These are phyloP conservation scores for Hypoxylon subgilvum DNA, from an alignment of 495 filamentous ascomycete species.

Conservation along the genomic window DNA sequence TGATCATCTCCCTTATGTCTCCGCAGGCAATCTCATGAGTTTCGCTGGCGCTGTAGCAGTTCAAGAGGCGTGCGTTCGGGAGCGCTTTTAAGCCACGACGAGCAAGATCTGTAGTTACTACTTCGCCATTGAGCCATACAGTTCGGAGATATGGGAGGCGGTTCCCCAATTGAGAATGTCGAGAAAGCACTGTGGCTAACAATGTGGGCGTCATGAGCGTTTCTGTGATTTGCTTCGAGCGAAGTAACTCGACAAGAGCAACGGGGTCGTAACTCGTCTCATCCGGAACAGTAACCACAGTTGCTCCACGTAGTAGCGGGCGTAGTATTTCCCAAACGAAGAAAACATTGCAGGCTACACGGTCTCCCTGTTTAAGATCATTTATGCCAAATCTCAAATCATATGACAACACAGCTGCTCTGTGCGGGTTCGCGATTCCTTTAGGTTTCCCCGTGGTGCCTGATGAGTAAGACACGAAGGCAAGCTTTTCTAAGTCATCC, in stretches of 20 bases:
- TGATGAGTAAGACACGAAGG: constrained; percentile 71
- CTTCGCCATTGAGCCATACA: constrained; percentile 74
- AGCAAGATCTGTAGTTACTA: constrained; percentile 71
- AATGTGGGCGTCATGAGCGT: constrained; percentile 78
- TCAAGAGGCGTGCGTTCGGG: constrained; percentile 67
- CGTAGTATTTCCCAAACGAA: constrained; percentile 78
- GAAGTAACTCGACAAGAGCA: constrained; percentile 67
- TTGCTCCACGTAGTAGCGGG: constrained; percentile 70
- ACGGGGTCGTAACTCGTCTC: constrained; percentile 72
- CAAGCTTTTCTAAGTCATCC: constrained; percentile 67
- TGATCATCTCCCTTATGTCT: constrained; percentile 67
- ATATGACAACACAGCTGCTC: constrained; percentile 69
- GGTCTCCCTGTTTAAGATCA: constrained; percentile 66
- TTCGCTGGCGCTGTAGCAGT: constrained; percentile 75
- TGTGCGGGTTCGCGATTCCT: constrained; percentile 72
- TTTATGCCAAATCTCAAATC: constrained; percentile 66
- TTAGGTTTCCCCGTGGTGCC: constrained; percentile 73
- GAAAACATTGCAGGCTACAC: constrained; percentile 76
- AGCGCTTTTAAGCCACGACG: constrained; percentile 64
- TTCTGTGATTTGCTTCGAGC: constrained; percentile 64
- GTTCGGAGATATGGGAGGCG: constrained; percentile 65
- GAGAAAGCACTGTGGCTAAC: constrained; percentile 65
- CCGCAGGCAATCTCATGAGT: constrained; percentile 76
- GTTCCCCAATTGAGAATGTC: constrained; percentile 61
- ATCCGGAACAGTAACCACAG: constrained; percentile 69